Evolutionary conservation across 2,329 filamentous ascomycete genomes (phyloP), one percentile per base, ranked within the genome.

Genomic region (Paracorniculantispora psalliotae): DNA sequence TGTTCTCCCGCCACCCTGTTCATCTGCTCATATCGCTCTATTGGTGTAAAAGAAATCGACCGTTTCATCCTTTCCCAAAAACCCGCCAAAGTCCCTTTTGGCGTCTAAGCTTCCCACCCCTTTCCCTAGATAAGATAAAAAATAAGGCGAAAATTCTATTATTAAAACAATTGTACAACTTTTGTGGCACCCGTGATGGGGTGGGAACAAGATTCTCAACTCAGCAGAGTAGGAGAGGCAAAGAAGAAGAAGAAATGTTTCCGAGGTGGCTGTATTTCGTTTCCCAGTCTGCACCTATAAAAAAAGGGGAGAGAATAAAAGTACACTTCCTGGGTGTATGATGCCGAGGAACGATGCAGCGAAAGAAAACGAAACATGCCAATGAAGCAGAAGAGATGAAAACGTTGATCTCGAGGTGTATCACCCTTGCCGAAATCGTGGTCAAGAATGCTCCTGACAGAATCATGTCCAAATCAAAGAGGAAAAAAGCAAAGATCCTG

Each of bases 21-120:
- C 50, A 43, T 53, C 37, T 41, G 37, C 50, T 47, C 41, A 35
- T 60, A 56, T 49, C 57, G 49, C 43, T 57, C 33, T 57, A 41
- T 60, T 60, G 49, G 46, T 41, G 59, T 60, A 64, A 47, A 48
- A 26, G 43, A 41, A 48, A 19, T 5, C 30, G 21, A 57, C 44
- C 30, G 30, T 23, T 48, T 35, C 44, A 21, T 50, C 23, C 35
- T 50, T 43, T 15, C 12, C 10, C 35, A 26, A 25, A 37, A 7
- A 10, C 9, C n/a, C 2, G 28, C 39, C 41, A 35, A 68, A 15
- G 23, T 41, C 5, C 37, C 37, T 4, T 61, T 67, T 66, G 64
- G 67, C 67, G 67, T 68, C 64, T 67, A 67, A 47, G 67, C 64
- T 67, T 67, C 62, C 23, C 47, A 17, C 30, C 19, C 5, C n/a